Evolutionary conservation across 352 stramenopile genomes (phyloP), one percentile per base, ranked within the genome.

Genomic region (Globisporangium cystogenes): DNA sequence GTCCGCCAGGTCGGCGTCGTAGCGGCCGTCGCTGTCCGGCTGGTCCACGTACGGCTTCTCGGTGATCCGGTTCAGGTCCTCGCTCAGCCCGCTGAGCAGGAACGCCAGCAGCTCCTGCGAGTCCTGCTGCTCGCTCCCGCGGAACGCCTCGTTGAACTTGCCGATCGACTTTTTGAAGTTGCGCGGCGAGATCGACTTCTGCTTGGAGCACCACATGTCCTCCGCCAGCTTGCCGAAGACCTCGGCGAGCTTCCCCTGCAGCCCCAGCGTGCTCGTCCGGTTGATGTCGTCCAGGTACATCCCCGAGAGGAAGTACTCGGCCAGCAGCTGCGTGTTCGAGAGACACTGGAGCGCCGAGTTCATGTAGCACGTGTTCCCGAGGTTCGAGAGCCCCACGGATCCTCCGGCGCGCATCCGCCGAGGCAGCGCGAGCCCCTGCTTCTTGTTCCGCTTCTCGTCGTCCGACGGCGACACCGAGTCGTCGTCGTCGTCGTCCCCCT

Each of bases 11-110:
- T 99, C 97, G 10, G 82, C 82, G 67, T 99, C 98, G 36, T 96
- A 96, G 20, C 96, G 86, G n/a, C 96, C 96, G 65, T 99, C 96
- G 36, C 88, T 98, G 62, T 98, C 95, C 11, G 96, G 82, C 42
- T 99, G 97, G 65, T 99, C 94, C 10, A 99, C 94, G 61, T 99
- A 99, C 12, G 95, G 95, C 60, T 98, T 97, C 49, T 96, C 78
- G 18, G 90, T 86, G 46, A 99, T 97, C 35, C 96, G 82, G 68
- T 99, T 99, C 7, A 99, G 70, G 61, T 99, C 98, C 70, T 99
- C 97, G 53, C 96, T 97, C 20, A 99, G 78, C 20, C 94, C 97
- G 59, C 98, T 97, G 35, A 99, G 53, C 36, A 99, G 54, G 67
- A 97, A 98, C 2, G 83, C 71, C 10, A 99, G 72, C 24, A 99